A percentile compares a stretch with the other conserved stretches of the same genome.
phyloP scores from a whole-genome alignment of 2,329 filamentous ascomycete genomes.

The Westerdykella ornata region DNA sequence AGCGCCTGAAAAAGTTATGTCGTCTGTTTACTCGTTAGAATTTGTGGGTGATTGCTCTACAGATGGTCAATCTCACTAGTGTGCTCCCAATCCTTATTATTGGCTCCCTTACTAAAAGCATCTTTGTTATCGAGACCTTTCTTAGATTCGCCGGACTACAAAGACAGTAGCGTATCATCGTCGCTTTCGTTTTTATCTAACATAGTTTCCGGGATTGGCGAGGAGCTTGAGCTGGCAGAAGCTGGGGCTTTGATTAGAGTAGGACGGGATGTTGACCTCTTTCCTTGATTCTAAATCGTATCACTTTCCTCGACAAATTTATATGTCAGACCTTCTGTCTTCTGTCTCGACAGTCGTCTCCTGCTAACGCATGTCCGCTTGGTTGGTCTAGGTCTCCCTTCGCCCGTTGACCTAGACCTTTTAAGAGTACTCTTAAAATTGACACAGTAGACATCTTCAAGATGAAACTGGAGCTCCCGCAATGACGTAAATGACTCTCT shows the following conservation, averaged over 20 bases:
- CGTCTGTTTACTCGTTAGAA: conserved; percentile 7
- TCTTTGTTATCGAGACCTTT: conserved; percentile 5
- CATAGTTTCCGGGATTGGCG: background rate
- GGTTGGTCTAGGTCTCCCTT: conserved; percentile 6
- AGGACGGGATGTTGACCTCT: conserved; percentile 3
- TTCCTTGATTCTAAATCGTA: conserved; percentile 6
- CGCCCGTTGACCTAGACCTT: conserved; percentile 5
- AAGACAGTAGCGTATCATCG: conserved; percentile 6
- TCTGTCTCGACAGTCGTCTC: conserved; percentile 3
- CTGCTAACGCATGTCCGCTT: conserved; percentile 3
- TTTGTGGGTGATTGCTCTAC: conserved; percentile 7
- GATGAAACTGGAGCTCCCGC: conserved; percentile 6
- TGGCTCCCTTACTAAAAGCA: background rate
- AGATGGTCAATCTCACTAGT: conserved; percentile 8
- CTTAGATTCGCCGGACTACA: conserved; percentile 6
- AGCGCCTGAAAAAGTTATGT: conserved; percentile 3
- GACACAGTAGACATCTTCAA: conserved; percentile 7
- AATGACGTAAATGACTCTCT: conserved; percentile 9
- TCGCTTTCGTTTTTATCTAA: conserved; percentile 1
- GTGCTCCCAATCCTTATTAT: conserved; percentile 5
- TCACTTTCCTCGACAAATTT: conserved; percentile 7
- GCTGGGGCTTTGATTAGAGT: conserved; percentile 5
- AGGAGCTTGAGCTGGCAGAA: conserved; percentile 2
- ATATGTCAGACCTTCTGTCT: conserved; percentile 6
- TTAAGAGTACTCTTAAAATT: conserved; percentile 8